Base-by-base conservation (phyloP, 1,284 basidiomycete species). In the Apiotrichum domesticum region DNA sequence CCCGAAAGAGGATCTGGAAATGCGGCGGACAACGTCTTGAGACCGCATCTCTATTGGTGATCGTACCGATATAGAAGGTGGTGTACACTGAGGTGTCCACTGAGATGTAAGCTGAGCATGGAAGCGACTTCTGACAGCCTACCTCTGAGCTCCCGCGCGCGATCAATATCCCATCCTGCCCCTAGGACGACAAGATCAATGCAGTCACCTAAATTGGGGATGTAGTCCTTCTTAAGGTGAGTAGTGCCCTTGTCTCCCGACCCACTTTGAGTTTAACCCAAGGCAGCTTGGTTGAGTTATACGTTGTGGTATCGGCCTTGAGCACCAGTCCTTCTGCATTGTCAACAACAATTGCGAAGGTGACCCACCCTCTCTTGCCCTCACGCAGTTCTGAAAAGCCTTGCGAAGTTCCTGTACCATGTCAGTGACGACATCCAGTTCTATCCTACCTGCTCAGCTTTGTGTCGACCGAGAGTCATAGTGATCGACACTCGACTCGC, bases 131-230 rank as follows among this genome's bases (percentile, higher is more conserved):
- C n/a, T n/a, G n/a, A n/a, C 2, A 4, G 45, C 79, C 43, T 53
- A 89, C 89, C 88, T 70, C 85, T 74, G 3, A 94, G 78, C 55
- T 87, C 85, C 47, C 87, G 77, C 3, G 81, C 91, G 8, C 91
- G 80, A 40, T 87, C 82, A 64, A 84, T 85, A 59, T 89, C 86
- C 87, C 88, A 91, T 0, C 81, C 78, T 11, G 85, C 88, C 1
- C 84, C 91, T 32, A 93, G 70, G 21, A 92, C 69, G 0, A 85
- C 84, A 50, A 93, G 79, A 70, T 93, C 89, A 11, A 91, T 68
- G 10, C 82, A 81, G 71, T 95, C 91, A n/a, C 90, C 89, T 46
- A 87, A 80, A 1, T 86, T 86, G 0, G 84, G 83, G 41, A 95
- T 88, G 64, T 92, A 93, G 69, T 94, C 91, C 69, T 81, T 83